Conservation (phyloP, 805 yeast species). For the Wickerhamiella dianesei region DNA sequence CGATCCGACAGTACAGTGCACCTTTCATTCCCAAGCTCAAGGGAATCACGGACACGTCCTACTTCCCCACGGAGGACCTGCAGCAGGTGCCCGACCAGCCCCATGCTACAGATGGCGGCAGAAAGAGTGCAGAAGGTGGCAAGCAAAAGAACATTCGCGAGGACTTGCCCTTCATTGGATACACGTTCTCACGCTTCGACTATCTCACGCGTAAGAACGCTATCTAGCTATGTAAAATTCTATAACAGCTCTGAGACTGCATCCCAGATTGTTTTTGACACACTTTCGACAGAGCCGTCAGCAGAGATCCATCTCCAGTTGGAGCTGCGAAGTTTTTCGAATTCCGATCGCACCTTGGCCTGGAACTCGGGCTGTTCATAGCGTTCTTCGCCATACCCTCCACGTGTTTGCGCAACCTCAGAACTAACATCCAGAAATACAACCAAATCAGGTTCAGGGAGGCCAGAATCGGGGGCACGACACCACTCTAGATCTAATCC, state of each 20-base stretch:
- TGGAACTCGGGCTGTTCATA: conserved; percentile 73
- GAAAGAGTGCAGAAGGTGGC: conserved; percentile 3
- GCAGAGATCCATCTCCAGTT: conserved; percentile 44
- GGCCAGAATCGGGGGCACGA: conserved; percentile 61
- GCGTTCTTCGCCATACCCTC: conserved; percentile 88
- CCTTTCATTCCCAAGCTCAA: conserved; percentile 87
- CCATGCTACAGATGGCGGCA: conserved; percentile 29
- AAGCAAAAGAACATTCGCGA: conserved; percentile 45
- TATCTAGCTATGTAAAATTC: conserved; percentile 13
- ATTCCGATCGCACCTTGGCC: conserved; percentile 47
- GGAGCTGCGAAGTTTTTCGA: conserved; percentile 28
- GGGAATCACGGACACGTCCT: conserved; percentile 88
- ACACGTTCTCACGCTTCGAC: conserved; percentile 90
- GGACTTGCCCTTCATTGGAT: conserved; percentile 93
- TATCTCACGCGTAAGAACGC: conserved; percentile 48
- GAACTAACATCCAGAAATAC: conserved; percentile 55
- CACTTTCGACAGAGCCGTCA: conserved; percentile 46
- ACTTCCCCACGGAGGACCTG: conserved; percentile 95
- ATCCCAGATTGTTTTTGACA: conserved; percentile 21
- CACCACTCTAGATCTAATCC: conserved; percentile 68
- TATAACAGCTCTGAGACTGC: not conserved
- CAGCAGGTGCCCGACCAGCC: conserved; percentile 92
- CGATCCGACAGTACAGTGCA: conserved; percentile 75
- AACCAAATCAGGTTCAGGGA: conserved; percentile 76
- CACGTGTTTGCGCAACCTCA: conserved; percentile 35